Evolutionary conservation across 1,284 basidiomycete genomes (phyloP).

Genomic region (Agroathelia rolfsii): DNA sequence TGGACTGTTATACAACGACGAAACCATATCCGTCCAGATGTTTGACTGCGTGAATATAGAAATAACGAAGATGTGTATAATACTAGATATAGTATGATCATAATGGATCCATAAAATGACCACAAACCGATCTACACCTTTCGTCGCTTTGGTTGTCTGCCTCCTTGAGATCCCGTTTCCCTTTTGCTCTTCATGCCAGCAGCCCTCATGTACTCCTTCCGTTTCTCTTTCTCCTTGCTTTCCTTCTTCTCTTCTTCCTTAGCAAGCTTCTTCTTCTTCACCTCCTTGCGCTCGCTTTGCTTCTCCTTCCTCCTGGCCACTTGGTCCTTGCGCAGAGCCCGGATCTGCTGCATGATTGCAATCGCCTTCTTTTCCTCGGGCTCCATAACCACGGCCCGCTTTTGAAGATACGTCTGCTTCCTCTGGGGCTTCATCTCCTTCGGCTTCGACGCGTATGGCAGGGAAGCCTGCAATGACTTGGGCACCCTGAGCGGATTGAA

Average conservation of each 20-base stretch:
- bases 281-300: slow-evolving; percentile 63
- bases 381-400: slow-evolving; percentile 90
- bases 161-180: slow-evolving; percentile 48
- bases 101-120: too few relatives aligned
- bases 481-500: slow-evolving; percentile 92
- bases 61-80: too few relatives aligned
- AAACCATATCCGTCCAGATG: too few relatives aligned
- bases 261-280: slow-evolving; percentile 57
- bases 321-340: slow-evolving; percentile 87
- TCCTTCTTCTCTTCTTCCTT: slow-evolving; percentile 59
- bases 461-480: slow-evolving; percentile 77
- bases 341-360: slow-evolving; percentile 90
- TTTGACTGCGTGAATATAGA: too few relatives aligned
- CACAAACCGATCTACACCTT: too few relatives aligned
- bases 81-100: too few relatives aligned
- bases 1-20: too few relatives aligned
- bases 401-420: slow-evolving; percentile 78
- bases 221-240: slow-evolving; percentile 73
- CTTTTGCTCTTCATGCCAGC: slow-evolving; percentile 69
- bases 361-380: slow-evolving; percentile 91
- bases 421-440: slow-evolving; percentile 72
- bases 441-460: slow-evolving; percentile 92
- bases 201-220: slow-evolving; percentile 68
- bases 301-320: slow-evolving; percentile 70
- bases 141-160: slow-evolving; percentile 41